Evolutionary conservation across 192 early-diverging fungal species (phyloP).

Genomic region (Coemansia asiatica): DNA sequence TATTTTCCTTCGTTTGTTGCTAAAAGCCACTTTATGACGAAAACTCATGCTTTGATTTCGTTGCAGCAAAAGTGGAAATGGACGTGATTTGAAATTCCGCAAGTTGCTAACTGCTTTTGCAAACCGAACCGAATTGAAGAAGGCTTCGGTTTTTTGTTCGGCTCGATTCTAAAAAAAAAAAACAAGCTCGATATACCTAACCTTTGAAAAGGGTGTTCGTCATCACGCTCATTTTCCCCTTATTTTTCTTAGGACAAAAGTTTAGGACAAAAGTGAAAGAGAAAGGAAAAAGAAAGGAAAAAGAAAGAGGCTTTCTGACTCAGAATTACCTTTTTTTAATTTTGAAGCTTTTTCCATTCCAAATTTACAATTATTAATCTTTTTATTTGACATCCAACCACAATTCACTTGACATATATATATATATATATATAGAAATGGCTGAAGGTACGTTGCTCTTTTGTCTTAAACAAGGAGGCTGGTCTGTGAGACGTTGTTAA

Average conservation of each 20-base stretch:
- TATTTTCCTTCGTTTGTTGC: too few species aligned
- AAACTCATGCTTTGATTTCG: too few species aligned
- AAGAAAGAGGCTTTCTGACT: background rate
- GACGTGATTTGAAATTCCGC: too few species aligned
- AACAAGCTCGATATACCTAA: too few species aligned
- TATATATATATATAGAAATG: constrained; percentile 3
- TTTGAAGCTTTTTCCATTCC: background rate
- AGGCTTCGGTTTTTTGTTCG: too few species aligned
- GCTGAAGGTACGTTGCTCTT: background rate
- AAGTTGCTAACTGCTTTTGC: too few species aligned
- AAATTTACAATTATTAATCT: background rate
- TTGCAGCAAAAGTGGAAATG: too few species aligned
- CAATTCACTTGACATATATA: constrained; percentile 1
- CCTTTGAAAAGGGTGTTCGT: too few species aligned
- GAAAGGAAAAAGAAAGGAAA: background rate
- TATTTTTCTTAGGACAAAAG: background rate
- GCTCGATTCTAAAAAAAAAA: too few species aligned
- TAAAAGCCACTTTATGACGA: too few species aligned
- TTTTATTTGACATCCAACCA: background rate
- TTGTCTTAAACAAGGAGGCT: background rate
- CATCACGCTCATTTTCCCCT: too few species aligned
- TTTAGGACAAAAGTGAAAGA: background rate
- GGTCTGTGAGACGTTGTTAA: background rate
- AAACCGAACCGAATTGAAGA: too few species aligned
- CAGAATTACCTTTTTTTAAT: background rate